These are phyloP conservation scores for Xylaria bambusicola DNA, from an alignment of 495 filamentous ascomycete species.

Conservation along the genomic window DNA sequence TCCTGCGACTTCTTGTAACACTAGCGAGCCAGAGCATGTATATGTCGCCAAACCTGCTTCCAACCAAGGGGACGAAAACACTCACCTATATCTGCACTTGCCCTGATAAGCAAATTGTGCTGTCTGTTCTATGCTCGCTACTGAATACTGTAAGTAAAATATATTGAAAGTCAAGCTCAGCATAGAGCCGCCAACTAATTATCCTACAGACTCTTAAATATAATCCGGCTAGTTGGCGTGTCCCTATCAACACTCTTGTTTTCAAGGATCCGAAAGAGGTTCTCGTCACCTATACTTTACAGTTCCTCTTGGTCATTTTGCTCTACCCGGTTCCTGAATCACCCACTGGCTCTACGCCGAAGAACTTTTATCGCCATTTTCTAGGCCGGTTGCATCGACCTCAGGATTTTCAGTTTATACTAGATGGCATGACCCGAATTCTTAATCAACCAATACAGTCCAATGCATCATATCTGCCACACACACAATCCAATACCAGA, in stretches of 20 bases:
- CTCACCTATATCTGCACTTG: slow-evolving; percentile 86
- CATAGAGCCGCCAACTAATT: slow-evolving; percentile 27
- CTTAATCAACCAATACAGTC: slow-evolving; percentile 91
- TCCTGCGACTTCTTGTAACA: slow-evolving; percentile 82
- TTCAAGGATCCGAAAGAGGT: slow-evolving; percentile 93
- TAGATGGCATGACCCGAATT: slow-evolving; percentile 93
- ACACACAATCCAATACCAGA: slow-evolving; percentile 75
- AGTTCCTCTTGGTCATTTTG: slow-evolving; percentile 83
- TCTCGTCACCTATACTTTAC: slow-evolving; percentile 87
- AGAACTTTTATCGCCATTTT: slow-evolving; percentile 93
- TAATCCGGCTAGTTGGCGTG: slow-evolving; percentile 91
- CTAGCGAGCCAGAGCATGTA: slow-evolving; percentile 92
- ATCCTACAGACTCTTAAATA: slow-evolving; percentile 88
- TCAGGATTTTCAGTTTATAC: slow-evolving; percentile 96
- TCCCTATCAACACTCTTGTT: slow-evolving; percentile 91
- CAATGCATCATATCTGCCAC: slow-evolving; percentile 84
- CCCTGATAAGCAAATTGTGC: slow-evolving; percentile 86
- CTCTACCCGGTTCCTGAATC: slow-evolving; percentile 90
- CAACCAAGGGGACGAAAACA: slow-evolving; percentile 81
- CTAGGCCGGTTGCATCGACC: slow-evolving; percentile 88
- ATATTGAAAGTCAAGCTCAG: background rate
- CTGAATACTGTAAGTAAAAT: slow-evolving; percentile 81
- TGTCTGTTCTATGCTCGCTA: slow-evolving; percentile 87
- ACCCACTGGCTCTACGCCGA: slow-evolving; percentile 57
- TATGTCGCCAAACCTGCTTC: slow-evolving; percentile 78